Conservation (phyloP, 1,284 basidiomycete species). For the Apiotrichum montevideense region DNA sequence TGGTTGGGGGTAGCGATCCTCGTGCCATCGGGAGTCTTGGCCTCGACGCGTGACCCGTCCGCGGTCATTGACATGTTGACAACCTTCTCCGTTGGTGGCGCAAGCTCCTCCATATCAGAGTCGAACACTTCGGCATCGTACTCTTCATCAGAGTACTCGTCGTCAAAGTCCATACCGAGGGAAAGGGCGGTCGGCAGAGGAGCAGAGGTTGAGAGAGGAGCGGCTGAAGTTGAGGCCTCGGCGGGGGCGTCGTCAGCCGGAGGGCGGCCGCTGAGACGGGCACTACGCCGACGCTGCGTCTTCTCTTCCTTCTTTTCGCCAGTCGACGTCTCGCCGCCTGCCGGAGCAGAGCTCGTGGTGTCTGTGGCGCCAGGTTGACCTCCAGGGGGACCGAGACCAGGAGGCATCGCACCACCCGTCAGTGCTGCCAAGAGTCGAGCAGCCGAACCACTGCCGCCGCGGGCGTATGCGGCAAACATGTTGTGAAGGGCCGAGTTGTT, state of each 20-base stretch:
- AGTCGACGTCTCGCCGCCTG: constrained; percentile 22
- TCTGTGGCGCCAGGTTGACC: constrained; percentile 11
- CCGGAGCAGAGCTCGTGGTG: constrained; percentile 42
- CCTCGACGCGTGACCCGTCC: constrained; percentile 87
- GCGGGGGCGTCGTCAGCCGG: constrained; percentile 21
- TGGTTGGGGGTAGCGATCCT: constrained; percentile 77
- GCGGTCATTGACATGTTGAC: constrained; percentile 75
- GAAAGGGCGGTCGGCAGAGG: constrained; percentile 25
- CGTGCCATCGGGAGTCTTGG: constrained; percentile 93
- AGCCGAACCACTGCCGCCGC: constrained; percentile 14
- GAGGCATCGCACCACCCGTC: constrained; percentile 23
- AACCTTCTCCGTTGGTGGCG: constrained; percentile 62
- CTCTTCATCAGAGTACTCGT: constrained; percentile 68
- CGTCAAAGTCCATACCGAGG: constrained; percentile 46
- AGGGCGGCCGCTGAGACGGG: constrained; percentile 67
- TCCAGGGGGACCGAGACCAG: constrained; percentile 20
- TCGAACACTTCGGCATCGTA: constrained; percentile 51
- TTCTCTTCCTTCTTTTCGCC: constrained; percentile 15
- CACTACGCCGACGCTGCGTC: constrained; percentile 62
- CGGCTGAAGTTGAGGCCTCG: neutral
- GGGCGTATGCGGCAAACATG: constrained; percentile 81
- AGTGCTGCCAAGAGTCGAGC: constrained; percentile 56
- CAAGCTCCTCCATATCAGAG: constrained; percentile 57
- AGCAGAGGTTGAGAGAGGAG: constrained; percentile 3
- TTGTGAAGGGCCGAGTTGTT: constrained; percentile 58